phyloP scores from a whole-genome alignment of 2,329 filamentous ascomycete species.

The Pestalotiopsis sp. region DNA sequence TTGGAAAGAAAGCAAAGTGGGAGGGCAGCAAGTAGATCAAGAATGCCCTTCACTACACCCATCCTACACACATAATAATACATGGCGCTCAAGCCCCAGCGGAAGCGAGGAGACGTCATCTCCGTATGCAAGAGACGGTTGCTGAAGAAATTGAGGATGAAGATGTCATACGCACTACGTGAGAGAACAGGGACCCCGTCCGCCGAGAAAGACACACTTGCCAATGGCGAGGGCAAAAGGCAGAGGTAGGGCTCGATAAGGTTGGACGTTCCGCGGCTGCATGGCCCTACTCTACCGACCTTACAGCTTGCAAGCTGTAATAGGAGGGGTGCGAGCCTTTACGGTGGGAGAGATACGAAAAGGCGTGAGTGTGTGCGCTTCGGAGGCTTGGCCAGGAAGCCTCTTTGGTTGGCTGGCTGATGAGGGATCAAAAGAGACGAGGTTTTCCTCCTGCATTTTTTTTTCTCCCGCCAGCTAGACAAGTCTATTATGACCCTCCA shows the following conservation, averaged over 20 bases:
- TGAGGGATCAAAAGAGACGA: background rate
- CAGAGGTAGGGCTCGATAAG: constrained; percentile 3
- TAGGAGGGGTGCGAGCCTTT: background rate
- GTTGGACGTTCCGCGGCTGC: constrained; percentile 12
- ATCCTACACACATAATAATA: background rate
- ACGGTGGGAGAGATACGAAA: background rate
- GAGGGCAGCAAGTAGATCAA: background rate
- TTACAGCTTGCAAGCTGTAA: background rate
- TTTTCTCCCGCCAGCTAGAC: background rate
- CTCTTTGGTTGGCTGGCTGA: background rate
- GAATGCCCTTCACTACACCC: no score
- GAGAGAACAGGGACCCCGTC: constrained; percentile 8
- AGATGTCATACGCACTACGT: constrained; percentile 11
- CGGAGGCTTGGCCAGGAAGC: background rate
- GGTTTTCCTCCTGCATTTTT: background rate
- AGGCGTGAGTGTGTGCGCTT: background rate
- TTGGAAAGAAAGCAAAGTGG: background rate
- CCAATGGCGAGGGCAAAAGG: background rate
- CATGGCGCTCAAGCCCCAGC: background rate
- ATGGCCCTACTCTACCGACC: constrained; percentile 3
- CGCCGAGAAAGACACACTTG: background rate
- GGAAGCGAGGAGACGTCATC: background rate
- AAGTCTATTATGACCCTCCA: background rate
- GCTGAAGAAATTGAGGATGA: constrained; percentile 15
- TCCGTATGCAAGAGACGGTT: background rate